Conservation (phyloP, 2,329 filamentous ascomycete species). For the Venturia asperata region DNA sequence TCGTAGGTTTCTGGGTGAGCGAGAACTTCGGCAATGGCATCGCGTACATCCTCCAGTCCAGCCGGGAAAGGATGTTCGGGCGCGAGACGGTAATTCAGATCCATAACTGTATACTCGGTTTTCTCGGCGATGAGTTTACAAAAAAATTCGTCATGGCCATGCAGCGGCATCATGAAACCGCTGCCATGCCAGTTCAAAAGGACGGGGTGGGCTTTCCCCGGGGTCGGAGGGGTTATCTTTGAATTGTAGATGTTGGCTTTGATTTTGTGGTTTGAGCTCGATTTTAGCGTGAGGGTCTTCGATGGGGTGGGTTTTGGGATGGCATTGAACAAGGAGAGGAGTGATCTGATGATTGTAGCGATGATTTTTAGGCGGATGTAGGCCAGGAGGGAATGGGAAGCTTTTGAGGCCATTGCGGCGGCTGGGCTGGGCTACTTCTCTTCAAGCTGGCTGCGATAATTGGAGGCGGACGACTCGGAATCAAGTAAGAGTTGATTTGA, state of each 20-base stretch:
- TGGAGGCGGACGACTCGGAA: neutral
- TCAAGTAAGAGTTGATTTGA: neutral
- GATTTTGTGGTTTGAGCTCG: conserved; percentile 24
- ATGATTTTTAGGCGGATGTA: conserved; percentile 24
- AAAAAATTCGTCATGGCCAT: conserved; percentile 36
- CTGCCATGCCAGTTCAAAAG: conserved; percentile 32
- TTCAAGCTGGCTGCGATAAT: neutral
- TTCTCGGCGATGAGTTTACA: conserved; percentile 31
- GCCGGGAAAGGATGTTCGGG: conserved; percentile 14
- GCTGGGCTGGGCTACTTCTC: no score
- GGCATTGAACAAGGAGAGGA: neutral
- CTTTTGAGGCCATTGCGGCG: neutral
- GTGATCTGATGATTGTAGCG: conserved; percentile 21
- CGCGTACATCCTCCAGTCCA: conserved; percentile 1
- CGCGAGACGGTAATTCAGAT: conserved; percentile 13
- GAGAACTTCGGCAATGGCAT: conserved; percentile 23
- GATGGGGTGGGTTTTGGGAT: neutral
- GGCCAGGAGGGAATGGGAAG: conserved; percentile 17
- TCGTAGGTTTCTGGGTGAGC: conserved; percentile 30
- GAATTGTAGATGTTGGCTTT: conserved; percentile 23
- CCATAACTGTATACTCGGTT: conserved; percentile 20
- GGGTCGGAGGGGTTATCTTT: neutral
- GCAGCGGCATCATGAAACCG: conserved; percentile 31
- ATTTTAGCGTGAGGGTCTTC: conserved; percentile 17
- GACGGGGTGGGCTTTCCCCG: conserved; percentile 23